phyloP scores from a whole-genome alignment of 208 protist species.

The Lotmaria passim region DNA sequence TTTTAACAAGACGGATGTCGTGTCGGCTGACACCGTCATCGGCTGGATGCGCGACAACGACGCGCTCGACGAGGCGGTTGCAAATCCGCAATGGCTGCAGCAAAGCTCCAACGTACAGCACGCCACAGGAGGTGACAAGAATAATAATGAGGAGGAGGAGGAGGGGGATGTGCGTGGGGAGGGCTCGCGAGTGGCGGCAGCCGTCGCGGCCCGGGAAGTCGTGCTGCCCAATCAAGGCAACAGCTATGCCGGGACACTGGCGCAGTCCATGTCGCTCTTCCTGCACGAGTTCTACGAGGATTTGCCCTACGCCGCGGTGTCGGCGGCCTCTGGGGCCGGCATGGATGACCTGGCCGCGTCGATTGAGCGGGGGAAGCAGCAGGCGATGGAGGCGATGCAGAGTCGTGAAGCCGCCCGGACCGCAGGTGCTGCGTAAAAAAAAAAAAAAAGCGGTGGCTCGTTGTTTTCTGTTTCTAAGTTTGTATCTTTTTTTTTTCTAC shows the following conservation, averaged over 20 bases:
- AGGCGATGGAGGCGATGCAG: constrained; percentile 67
- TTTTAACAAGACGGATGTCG: constrained; percentile 99
- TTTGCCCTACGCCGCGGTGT: constrained; percentile 91
- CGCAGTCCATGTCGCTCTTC: constrained; percentile 95
- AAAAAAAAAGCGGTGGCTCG: neutral
- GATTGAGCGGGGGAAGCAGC: constrained; percentile 69
- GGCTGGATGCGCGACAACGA: constrained; percentile 97
- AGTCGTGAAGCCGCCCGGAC: neutral
- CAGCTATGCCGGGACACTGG: constrained; percentile 91
- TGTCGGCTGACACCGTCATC: constrained; percentile 77
- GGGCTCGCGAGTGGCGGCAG: constrained; percentile 22
- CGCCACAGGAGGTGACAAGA: neutral
- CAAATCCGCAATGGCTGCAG: constrained; percentile 21
- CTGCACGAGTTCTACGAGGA: constrained; percentile 98
- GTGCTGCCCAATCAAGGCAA: constrained; percentile 11
- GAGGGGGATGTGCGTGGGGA: constrained; percentile 13
- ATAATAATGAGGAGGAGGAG: constrained; percentile 9
- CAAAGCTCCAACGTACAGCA: neutral
- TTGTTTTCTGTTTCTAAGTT: no score
- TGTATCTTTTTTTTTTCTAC: no score
- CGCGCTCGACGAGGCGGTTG: constrained; percentile 80
- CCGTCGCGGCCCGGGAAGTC: constrained; percentile 15
- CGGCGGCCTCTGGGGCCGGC: constrained; percentile 91
- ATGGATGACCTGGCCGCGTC: constrained; percentile 89
- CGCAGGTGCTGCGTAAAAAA: neutral